A percentile compares a stretch with the other conserved stretches of the same genome.
Conservation (phyloP, 768 basidiomycete species). For the Trametes coccinea region DNA sequence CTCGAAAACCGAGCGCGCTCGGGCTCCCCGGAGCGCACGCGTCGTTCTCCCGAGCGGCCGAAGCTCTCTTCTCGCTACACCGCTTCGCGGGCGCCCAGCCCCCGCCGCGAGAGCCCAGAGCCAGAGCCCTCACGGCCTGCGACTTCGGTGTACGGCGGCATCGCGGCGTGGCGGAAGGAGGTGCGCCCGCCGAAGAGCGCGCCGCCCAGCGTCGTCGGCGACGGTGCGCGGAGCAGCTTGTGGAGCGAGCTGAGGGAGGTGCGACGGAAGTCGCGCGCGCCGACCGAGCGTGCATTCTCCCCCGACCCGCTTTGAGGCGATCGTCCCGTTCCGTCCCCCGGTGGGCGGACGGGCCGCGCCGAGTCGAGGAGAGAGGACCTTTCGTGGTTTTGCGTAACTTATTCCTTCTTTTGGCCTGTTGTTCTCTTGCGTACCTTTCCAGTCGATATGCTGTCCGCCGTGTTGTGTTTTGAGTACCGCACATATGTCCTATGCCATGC, state of each 20-base stretch:
- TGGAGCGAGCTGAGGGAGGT: constrained; percentile 59
- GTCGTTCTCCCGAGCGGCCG: constrained; percentile 27
- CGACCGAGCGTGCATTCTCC: constrained; percentile 44
- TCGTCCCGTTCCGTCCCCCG: neutral
- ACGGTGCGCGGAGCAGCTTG: constrained; percentile 45
- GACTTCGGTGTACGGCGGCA: constrained; percentile 29
- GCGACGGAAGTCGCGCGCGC: constrained; percentile 46
- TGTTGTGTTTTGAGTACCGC: neutral
- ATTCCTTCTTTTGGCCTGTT: neutral
- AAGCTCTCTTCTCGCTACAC: constrained; percentile 36
- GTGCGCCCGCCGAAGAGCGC: constrained; percentile 22
- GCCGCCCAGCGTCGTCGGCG: constrained; percentile 33
- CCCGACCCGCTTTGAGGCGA: constrained; percentile 18
- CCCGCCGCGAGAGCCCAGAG: constrained; percentile 30
- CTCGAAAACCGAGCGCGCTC: constrained; percentile 34
- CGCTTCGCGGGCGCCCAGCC: constrained; percentile 39
- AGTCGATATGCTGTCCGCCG: constrained; percentile 8
- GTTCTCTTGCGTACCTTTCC: neutral
- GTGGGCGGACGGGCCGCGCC: neutral
- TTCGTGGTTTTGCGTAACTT: constrained; percentile 9
- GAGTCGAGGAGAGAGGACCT: constrained; percentile 1
- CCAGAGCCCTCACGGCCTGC: neutral
- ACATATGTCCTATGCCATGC: constrained; percentile 1
- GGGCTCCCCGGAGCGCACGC: constrained; percentile 28
- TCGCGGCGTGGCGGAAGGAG: constrained; percentile 18